phyloP scores from a whole-genome alignment of 371 early-diverging fungal species.

The Circinella minor region DNA sequence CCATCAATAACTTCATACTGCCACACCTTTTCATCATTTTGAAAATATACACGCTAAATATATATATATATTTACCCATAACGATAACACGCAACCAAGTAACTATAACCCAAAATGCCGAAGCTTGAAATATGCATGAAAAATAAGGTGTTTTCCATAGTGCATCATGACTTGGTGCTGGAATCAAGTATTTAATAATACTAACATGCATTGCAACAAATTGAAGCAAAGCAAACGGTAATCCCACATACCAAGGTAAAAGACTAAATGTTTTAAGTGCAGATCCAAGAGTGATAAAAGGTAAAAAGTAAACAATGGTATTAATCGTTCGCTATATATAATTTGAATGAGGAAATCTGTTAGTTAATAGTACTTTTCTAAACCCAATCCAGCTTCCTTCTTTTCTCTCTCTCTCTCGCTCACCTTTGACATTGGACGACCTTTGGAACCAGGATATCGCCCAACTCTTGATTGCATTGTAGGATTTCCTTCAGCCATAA shows the following conservation, averaged over 20 bases:
- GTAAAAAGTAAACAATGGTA: constrained; percentile 71
- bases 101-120: constrained; percentile 69
- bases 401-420: too few relatives aligned
- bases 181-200: constrained; percentile 65
- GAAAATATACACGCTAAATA: too few relatives aligned
- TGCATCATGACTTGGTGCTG: constrained; percentile 55
- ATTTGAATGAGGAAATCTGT: not conserved
- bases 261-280: constrained; percentile 58
- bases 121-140: constrained; percentile 85
- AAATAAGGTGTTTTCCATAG: constrained; percentile 82
- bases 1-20: not conserved
- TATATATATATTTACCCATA: constrained; percentile 25
- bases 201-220: constrained; percentile 65
- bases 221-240: constrained; percentile 63
- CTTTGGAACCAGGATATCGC: constrained; percentile 37
- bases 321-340: constrained; percentile 30
- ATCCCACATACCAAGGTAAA: constrained; percentile 80
- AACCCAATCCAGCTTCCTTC: too few relatives aligned
- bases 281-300: constrained; percentile 69
- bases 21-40: too few relatives aligned
- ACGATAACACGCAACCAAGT: constrained; percentile 60
- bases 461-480: constrained; percentile 30
- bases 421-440: constrained; percentile 48
- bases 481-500: constrained; percentile 43
- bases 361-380: not conserved